A percentile compares a stretch with the other conserved stretches of the same genome.
Evolutionary conservation across 169 alveolate species (phyloP).

Genomic region (Babesia caballi): DNA sequence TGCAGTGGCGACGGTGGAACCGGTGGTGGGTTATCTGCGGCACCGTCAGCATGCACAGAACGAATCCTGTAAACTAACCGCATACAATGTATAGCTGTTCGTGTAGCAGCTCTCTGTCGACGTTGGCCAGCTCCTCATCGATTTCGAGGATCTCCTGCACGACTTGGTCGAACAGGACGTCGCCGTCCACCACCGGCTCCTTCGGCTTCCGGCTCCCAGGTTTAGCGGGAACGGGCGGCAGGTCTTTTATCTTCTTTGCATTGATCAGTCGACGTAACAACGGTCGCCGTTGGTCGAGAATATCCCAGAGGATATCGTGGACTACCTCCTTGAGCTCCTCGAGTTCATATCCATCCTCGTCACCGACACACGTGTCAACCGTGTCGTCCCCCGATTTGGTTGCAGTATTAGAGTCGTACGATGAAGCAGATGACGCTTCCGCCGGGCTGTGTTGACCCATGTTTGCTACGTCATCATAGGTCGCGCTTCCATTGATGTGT

Average conservation of each 20-base stretch:
- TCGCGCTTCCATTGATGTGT: not conserved
- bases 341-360: conserved; percentile 20
- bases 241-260: not conserved
- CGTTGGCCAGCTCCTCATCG: conserved; percentile 12
- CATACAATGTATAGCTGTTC: not conserved
- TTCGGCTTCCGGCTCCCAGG: not conserved
- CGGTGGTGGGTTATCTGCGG: conserved; percentile 27
- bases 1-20: conserved; percentile 22
- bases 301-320: conserved; percentile 21
- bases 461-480: not conserved
- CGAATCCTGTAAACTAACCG: not conserved
- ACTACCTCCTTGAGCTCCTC: conserved; percentile 31
- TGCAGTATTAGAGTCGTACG: not conserved
- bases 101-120: conserved; percentile 7
- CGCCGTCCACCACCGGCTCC: conserved; percentile 3
- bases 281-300: conserved; percentile 6
- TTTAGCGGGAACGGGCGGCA: not conserved
- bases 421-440: not conserved
- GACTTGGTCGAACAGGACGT: not conserved
- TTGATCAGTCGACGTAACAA: conserved; percentile 6
- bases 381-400: not conserved
- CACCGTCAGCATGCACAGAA: not conserved
- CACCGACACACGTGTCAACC: not conserved
- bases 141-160: not conserved
- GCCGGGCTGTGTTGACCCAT: not conserved